A percentile compares a stretch with the other conserved stretches of the same genome.
Evolutionary conservation across 352 stramenopile species (phyloP).

Genomic region (Lagenidium giganteum): DNA sequence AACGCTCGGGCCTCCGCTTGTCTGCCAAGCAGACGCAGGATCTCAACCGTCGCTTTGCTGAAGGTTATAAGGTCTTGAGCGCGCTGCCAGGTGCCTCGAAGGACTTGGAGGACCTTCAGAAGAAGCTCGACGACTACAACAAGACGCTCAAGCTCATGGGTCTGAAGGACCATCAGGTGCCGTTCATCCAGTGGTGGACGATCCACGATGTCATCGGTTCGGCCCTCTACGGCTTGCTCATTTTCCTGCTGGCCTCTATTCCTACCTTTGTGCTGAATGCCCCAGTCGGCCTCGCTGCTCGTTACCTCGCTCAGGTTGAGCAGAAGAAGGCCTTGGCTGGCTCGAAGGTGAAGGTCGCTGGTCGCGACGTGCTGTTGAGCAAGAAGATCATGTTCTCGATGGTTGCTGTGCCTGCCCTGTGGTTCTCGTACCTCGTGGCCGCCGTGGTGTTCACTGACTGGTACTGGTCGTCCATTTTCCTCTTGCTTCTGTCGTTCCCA

Average conservation of each 20-base stretch:
- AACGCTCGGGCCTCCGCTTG: constrained; percentile 80
- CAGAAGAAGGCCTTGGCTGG: constrained; percentile 81
- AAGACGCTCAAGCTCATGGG: constrained; percentile 83
- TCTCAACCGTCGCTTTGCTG: constrained; percentile 88
- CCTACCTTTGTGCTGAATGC: constrained; percentile 90
- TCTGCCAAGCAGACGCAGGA: constrained; percentile 90
- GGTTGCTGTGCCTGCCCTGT: constrained; percentile 84
- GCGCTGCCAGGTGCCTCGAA: constrained; percentile 50
- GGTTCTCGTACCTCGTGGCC: constrained; percentile 82
- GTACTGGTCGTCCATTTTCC: constrained; percentile 81
- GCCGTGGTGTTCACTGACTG: constrained; percentile 79
- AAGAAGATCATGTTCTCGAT: constrained; percentile 94
- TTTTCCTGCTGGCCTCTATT: constrained; percentile 88
- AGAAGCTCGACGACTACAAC: constrained; percentile 84
- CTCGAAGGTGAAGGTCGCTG: constrained; percentile 90
- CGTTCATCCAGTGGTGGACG: constrained; percentile 83
- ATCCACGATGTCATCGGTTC: constrained; percentile 88
- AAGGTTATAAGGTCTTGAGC: constrained; percentile 85
- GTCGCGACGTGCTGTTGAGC: constrained; percentile 86
- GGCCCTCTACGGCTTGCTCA: constrained; percentile 74
- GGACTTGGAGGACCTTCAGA: constrained; percentile 56
- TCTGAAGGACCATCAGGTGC: constrained; percentile 89
- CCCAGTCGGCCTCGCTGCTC: constrained; percentile 83
- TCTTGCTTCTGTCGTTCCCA: constrained; percentile 78
- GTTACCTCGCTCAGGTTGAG: constrained; percentile 64